These are phyloP conservation scores for Alternaria sp. DNA, from an alignment of 2,329 filamentous ascomycete genomes.

Conservation along the genomic window DNA sequence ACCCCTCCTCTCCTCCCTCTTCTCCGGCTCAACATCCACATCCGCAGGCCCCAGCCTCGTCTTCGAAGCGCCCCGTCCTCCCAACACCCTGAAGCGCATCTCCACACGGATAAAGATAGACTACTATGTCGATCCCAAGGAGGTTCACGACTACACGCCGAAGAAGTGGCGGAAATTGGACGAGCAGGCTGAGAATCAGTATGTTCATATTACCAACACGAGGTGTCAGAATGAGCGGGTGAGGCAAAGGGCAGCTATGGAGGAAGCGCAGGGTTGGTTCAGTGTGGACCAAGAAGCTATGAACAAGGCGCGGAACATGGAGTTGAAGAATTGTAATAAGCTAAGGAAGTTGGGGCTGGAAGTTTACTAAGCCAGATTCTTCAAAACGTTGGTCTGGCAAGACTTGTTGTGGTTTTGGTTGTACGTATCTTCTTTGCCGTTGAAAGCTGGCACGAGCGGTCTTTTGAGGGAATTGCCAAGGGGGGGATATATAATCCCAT, in stretches of 20 bases:
- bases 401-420: not conserved
- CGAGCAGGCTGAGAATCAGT: constrained; percentile 75
- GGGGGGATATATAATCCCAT: not conserved
- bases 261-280: constrained; percentile 88
- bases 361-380: constrained; percentile 8
- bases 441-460: not conserved
- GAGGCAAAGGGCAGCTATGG: constrained; percentile 70
- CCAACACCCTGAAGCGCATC: constrained; percentile 76
- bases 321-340: constrained; percentile 67
- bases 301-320: constrained; percentile 70
- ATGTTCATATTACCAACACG: constrained; percentile 70
- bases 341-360: constrained; percentile 58
- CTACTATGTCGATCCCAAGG: constrained; percentile 84
- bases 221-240: constrained; percentile 79
- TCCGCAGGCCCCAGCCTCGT: constrained; percentile 73
- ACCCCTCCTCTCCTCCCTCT: constrained; percentile 80
- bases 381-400: not conserved
- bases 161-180: constrained; percentile 79
- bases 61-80: constrained; percentile 75
- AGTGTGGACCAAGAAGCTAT: constrained; percentile 82
- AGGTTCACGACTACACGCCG: constrained; percentile 74
- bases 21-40: constrained; percentile 58
- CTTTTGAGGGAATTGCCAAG: not conserved
- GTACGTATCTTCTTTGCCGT: not conserved
- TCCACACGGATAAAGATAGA: constrained; percentile 76